phyloP scores from a whole-genome alignment of 164 flowering plant species.

The Liriodendron chinense region DNA sequence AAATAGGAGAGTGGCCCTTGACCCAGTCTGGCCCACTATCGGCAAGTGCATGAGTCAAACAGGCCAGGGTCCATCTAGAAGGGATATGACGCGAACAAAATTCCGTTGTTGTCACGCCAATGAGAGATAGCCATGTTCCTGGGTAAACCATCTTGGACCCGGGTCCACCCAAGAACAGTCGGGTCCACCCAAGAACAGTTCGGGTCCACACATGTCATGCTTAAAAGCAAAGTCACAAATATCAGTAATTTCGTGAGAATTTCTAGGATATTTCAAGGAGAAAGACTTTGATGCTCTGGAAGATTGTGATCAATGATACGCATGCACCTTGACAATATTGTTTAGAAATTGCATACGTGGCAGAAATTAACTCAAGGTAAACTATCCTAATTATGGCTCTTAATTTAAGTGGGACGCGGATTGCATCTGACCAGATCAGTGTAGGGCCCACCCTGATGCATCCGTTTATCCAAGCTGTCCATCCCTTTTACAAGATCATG shows the following conservation, averaged over 20 bases:
- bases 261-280: too few species aligned
- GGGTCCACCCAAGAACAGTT: neutral
- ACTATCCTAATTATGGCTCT: too few species aligned
- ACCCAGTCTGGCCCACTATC: neutral
- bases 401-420: too few species aligned
- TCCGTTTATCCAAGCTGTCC: too few species aligned
- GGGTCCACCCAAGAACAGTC: neutral
- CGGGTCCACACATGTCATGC: neutral
- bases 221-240: neutral
- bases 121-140: neutral
- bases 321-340: too few species aligned
- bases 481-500: too few species aligned
- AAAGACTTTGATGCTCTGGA: too few species aligned
- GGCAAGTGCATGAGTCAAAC: neutral
- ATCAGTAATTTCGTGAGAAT: neutral
- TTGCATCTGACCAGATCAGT: too few species aligned
- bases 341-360: too few species aligned
- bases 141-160: neutral
- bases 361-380: too few species aligned
- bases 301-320: too few species aligned
- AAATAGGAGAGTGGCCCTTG: neutral
- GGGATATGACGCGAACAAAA: neutral
- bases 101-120: neutral
- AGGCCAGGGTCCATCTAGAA: neutral
- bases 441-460: too few species aligned